Evolutionary conservation across 2,329 filamentous ascomycete species (phyloP).

Genomic region (Chrysosporium queenslandicum): DNA sequence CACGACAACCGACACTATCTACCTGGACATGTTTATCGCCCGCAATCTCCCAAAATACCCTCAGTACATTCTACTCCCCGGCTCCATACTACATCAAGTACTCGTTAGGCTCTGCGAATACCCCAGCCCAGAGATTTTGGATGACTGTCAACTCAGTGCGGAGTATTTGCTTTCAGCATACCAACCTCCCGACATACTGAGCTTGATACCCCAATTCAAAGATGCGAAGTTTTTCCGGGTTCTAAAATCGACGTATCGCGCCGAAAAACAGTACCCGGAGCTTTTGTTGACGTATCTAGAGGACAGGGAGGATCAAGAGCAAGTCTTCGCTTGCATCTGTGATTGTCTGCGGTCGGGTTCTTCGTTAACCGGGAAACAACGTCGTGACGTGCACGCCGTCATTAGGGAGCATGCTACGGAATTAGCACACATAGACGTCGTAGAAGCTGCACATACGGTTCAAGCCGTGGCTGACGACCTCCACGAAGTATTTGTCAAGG

Average conservation of each 20-base stretch:
- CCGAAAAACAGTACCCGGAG: conserved; percentile 67
- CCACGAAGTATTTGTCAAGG: conserved; percentile 55
- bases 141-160: conserved; percentile 92
- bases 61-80: conserved; percentile 84
- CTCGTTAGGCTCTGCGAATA: conserved; percentile 76
- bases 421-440: conserved; percentile 57
- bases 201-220: conserved; percentile 66
- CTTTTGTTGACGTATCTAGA: conserved; percentile 76
- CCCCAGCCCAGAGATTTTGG: conserved; percentile 66
- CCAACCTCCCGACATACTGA: conserved; percentile 70
- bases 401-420: conserved; percentile 56
- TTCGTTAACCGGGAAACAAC: conserved; percentile 57
- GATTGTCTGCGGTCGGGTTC: conserved; percentile 60
- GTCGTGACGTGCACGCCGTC: conserved; percentile 58
- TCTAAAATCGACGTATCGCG: conserved; percentile 75
- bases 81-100: conserved; percentile 71
- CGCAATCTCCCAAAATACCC: conserved; percentile 93
- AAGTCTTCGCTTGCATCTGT: conserved; percentile 67
- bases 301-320: conserved; percentile 64
- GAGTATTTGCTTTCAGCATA: conserved; percentile 93
- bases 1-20: conserved; percentile 71
- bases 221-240: conserved; percentile 81
- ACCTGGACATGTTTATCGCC: conserved; percentile 97
- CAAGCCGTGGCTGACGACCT: conserved; percentile 50
- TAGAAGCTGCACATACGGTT: conserved; percentile 55